Evolutionary conservation across 2,329 filamentous ascomycete genomes (phyloP), one percentile per base, ranked within the genome.

Genomic region (Xylariaceae sp.): DNA sequence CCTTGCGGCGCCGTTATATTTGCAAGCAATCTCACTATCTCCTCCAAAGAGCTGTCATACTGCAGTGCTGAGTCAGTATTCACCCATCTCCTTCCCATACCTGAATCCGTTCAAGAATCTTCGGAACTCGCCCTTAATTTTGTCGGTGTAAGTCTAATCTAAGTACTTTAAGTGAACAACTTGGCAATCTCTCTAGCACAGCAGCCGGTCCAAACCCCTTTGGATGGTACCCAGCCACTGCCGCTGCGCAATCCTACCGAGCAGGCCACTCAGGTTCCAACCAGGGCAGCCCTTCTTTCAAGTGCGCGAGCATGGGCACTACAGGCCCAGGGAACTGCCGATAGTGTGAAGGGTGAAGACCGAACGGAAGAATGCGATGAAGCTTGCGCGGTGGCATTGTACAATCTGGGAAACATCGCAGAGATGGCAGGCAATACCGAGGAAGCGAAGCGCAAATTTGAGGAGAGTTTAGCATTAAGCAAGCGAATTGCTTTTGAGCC

Each of bases 351-450:
- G 41, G 78, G 82, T 3, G 78, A 85, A 1, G 69, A 79, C 3
- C 73, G 87, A 31, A 87, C 81, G 2, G 74, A 83, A 37, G 88
- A 95, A 57, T 96, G 91, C 57, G 89, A 95, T 60, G 64, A 85
- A 42, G 87, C 85, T 2, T 96, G 90, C 57, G 85, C 85, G 2
- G 85, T 85, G 4, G 86, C 90, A 7, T 81, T 87, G n/a, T 86
- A 88, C 63, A 95, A 94, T 59, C 76, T 95, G 39, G 91, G 83
- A 18, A 87, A 94, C 54, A 83, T 96, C 52, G 84, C 87, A 1
- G 81, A 86, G 50, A 83, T 93, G 76, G 66, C 82, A 45, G 83
- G 85, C 1, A 76, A 86, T 53, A 56, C 72, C 1, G 68, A 69
- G 3, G 74, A 85, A 50, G 89, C 91, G 2, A 74, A 74, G 54